Evolutionary conservation across 208 protist genomes (phyloP).

Genomic region (Tritrichomonas foetus): DNA sequence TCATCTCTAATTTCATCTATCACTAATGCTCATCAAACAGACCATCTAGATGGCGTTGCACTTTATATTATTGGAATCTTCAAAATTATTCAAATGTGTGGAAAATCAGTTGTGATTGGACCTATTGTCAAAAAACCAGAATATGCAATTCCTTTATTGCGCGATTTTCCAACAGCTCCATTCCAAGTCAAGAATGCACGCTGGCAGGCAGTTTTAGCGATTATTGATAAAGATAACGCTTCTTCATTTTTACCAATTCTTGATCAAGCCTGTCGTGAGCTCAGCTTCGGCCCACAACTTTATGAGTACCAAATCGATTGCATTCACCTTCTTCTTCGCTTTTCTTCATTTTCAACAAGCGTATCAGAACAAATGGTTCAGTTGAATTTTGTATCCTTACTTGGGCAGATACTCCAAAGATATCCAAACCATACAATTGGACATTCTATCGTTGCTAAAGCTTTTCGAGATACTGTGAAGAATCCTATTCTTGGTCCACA

Average conservation of each 20-base stretch:
- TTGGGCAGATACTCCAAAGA: not conserved
- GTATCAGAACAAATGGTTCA: not conserved
- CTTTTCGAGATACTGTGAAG: not conserved
- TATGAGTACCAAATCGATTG: not conserved
- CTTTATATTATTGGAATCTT: not conserved
- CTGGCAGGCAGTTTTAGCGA: not conserved
- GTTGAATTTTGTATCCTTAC: not conserved
- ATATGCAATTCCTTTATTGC: not conserved
- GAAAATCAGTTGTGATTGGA: not conserved
- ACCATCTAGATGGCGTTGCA: not conserved
- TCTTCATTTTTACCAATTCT: not conserved
- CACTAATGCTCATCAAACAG: too few relatives aligned
- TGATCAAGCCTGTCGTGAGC: not conserved
- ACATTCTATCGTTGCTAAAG: not conserved
- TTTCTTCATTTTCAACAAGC: not conserved
- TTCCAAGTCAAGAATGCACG: not conserved
- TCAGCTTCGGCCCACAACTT: not conserved
- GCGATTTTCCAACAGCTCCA: not conserved
- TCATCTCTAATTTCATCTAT: too few relatives aligned
- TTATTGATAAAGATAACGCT: not conserved
- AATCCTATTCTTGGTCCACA: constrained; percentile 3
- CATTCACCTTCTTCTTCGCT: not conserved
- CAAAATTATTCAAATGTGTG: not conserved
- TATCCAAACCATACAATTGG: not conserved
- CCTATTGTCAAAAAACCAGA: not conserved